Evolutionary conservation across 2,329 filamentous ascomycete genomes (phyloP).

Genomic region (Cercospora sp.): DNA sequence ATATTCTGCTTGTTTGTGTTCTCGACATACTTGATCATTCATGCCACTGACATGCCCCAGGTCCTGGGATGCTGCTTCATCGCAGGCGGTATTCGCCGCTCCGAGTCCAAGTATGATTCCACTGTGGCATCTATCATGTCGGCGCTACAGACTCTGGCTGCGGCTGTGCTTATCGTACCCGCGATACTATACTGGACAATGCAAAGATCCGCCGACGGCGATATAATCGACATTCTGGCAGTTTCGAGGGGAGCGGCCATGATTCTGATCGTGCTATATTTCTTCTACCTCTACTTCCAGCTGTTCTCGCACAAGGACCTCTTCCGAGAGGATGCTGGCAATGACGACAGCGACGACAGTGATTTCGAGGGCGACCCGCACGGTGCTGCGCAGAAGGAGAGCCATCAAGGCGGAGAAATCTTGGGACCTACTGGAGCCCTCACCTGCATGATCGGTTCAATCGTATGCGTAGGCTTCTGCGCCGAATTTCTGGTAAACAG

Average conservation of each 20-base stretch:
- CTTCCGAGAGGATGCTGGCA: constrained; percentile 44
- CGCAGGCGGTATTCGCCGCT: constrained; percentile 47
- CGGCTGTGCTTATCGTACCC: constrained; percentile 54
- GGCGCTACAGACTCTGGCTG: constrained; percentile 57
- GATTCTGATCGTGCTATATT: constrained; percentile 54
- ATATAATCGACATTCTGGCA: constrained; percentile 49
- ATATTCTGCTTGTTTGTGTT: constrained; percentile 71
- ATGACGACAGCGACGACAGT: constrained; percentile 30
- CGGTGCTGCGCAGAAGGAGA: neutral
- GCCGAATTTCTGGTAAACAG: constrained; percentile 56
- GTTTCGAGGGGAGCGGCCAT: constrained; percentile 55
- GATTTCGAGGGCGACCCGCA: constrained; percentile 32
- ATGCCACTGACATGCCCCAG: neutral
- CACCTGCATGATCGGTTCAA: constrained; percentile 49
- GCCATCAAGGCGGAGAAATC: constrained; percentile 39
- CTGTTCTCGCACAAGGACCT: constrained; percentile 51
- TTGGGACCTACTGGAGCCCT: constrained; percentile 48
- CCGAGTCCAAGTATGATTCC: constrained; percentile 61
- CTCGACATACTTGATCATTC: neutral
- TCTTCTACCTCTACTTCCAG: constrained; percentile 57
- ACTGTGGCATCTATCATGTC: constrained; percentile 77
- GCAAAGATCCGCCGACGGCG: constrained; percentile 39
- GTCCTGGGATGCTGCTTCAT: constrained; percentile 54
- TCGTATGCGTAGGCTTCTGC: constrained; percentile 51
- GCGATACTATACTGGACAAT: constrained; percentile 54